Conservation (phyloP, 768 basidiomycete genomes). For the Fomitopsis serialis region DNA sequence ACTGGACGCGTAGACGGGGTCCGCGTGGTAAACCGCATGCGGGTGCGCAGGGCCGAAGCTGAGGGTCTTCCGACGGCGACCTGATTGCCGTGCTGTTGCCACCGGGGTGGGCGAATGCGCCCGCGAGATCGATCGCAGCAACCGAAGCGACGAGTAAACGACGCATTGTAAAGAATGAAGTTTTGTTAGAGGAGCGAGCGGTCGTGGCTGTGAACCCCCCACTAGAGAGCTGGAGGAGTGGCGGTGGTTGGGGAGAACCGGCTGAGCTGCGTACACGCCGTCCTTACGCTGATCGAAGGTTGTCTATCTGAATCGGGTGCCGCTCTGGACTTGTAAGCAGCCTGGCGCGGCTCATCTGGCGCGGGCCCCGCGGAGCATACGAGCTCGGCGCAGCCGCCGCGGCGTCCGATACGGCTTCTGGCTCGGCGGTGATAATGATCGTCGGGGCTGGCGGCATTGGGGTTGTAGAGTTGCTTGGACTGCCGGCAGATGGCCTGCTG, state of each 20-base stretch:
- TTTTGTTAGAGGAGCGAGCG: not conserved
- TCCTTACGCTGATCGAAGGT: no score
- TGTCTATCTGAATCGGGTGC: no score
- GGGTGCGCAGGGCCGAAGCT: slow-evolving; percentile 83
- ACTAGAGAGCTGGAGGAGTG: slow-evolving; percentile 6
- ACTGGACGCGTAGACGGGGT: slow-evolving; percentile 30
- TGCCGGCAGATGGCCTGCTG: no score
- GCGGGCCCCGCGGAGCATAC: no score
- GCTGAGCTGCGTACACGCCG: slow-evolving; percentile 4
- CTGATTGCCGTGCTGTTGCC: slow-evolving; percentile 9
- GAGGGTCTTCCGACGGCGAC: slow-evolving; percentile 72
- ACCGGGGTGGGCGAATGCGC: slow-evolving; percentile 41
- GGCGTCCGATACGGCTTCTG: no score
- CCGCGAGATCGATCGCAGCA: slow-evolving; percentile 54
- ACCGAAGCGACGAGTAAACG: slow-evolving; percentile 60
- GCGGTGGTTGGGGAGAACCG: slow-evolving; percentile 11
- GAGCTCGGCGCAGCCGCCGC: no score
- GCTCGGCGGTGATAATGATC: no score
- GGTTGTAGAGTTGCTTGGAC: no score
- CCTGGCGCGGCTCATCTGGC: no score
- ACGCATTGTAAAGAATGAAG: slow-evolving; percentile 40
- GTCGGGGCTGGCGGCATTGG: no score
- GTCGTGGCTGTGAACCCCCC: slow-evolving; percentile 8
- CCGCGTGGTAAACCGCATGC: slow-evolving; percentile 61
- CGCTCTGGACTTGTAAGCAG: no score